Evolutionary conservation across 1,139 yeast species (phyloP), one percentile per base, ranked within the genome.

Genomic region (Yarrowia galli): DNA sequence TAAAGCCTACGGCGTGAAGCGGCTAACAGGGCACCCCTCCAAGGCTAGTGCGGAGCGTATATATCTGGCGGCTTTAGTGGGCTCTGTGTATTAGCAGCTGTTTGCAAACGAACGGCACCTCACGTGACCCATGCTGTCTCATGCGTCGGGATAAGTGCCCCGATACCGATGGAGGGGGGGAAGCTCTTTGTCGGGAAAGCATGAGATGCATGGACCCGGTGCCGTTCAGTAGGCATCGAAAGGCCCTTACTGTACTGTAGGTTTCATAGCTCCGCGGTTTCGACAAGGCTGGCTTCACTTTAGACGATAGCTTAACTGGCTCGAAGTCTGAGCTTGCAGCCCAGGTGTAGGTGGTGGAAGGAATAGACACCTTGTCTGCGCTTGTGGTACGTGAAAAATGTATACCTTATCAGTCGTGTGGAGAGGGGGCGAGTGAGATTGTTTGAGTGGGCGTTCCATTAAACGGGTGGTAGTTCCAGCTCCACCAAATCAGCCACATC

Each of bases 141-240:
- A 53, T 53, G 60, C 45, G 60, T 53, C 60, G 60, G 60, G 60
- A 53, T 53, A 53, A 36, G 32, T 16, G 60, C n/a, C 10, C 60
- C 60, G 60, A 16, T 2, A 16, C 60, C 60, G 60, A 38, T 16
- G 60, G 32, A 28, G 32, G 42, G 42, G 25, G 42, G 15, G 15
- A 35, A 22, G n/a, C 58, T 22, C 60, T 53, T 53, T 53, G 60
- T 53, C 6, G 3, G n/a, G 3, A 18, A 36, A 36, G 42, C 13
- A 35, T 20, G 23, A 6, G 10, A 3, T 53, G 60, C 60, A 53
- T 53, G 23, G 32, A 15, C 32, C 16, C n/a, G 10, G 60, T 53
- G 60, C 60, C 60, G 60, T 53, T 16, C 23, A 22, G 22, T 7
- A 35, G 15, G 3, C 42, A 16, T 4, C 22, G 7, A 8, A 20